A percentile compares a stretch with the other conserved stretches of the same genome.
These are phyloP conservation scores for Arabis alpina DNA, from an alignment of 345 rosid species.

Conservation along the genomic window DNA sequence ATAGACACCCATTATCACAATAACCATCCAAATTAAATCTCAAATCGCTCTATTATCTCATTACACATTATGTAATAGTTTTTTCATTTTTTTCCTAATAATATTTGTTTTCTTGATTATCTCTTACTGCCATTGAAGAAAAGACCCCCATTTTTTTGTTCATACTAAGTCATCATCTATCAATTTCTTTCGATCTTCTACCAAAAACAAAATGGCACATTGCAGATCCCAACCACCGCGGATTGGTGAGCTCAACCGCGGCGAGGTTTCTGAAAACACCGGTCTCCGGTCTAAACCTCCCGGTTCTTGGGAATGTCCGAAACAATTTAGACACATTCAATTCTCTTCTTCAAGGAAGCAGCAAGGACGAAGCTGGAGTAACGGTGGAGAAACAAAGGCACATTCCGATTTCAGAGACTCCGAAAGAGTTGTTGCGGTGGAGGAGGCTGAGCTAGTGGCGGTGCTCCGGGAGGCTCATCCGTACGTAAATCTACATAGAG, in stretches of 20 bases:
- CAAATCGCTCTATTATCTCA: conserved; percentile 1
- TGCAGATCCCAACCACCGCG: conserved; percentile 15
- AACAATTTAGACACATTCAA: neutral
- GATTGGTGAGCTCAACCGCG: neutral
- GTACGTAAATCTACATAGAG: conserved; percentile 36
- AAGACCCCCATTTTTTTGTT: neutral
- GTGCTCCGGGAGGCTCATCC: conserved; percentile 36
- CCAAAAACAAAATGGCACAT: conserved; percentile 7
- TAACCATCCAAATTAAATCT: conserved; percentile 19
- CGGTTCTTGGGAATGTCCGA: conserved; percentile 23
- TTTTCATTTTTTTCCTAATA: neutral
- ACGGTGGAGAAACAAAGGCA: neutral
- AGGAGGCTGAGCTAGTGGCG: conserved; percentile 26
- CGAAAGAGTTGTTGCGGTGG: neutral
- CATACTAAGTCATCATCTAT: neutral
- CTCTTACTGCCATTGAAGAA: neutral
- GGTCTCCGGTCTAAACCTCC: neutral
- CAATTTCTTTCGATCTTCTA: conserved; percentile 4
- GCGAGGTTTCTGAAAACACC: neutral
- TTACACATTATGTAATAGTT: neutral
- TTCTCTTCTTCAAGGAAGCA: neutral
- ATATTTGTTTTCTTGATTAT: neutral
- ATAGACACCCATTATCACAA: conserved; percentile 15
- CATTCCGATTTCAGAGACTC: neutral
- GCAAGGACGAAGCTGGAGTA: conserved; percentile 8